phyloP scores from a whole-genome alignment of 192 early-diverging fungal genomes.

The Podila horticola region DNA sequence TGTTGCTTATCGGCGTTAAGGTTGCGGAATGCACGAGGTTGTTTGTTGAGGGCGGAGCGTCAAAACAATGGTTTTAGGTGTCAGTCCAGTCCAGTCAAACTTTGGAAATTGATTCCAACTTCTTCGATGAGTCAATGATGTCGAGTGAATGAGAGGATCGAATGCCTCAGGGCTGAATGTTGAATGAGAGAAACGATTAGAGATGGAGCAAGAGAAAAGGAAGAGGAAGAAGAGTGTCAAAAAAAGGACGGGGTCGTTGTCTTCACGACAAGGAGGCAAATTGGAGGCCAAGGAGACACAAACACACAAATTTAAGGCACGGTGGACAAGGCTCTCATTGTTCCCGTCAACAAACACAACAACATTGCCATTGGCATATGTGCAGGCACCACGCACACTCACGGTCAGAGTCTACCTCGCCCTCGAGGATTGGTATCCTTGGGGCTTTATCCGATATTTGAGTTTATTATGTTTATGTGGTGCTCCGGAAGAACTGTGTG shows the following conservation, averaged over 20 bases:
- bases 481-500: too few relatives aligned
- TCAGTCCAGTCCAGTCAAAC: neutral
- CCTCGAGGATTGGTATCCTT: neutral
- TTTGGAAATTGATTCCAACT: neutral
- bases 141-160: neutral
- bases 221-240: neutral
- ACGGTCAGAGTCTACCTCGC: neutral
- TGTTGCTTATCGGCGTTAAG: neutral
- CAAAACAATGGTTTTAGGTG: neutral
- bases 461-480: too few relatives aligned
- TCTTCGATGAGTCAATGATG: neutral
- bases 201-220: neutral
- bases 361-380: too few relatives aligned
- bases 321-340: neutral
- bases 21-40: neutral
- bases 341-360: too few relatives aligned
- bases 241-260: neutral
- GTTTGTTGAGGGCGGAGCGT: neutral
- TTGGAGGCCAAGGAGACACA: neutral
- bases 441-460: neutral
- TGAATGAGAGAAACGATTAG: slow-evolving; percentile 3
- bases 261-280: neutral
- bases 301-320: neutral
- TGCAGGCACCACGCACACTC: too few relatives aligned
- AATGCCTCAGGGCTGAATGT: neutral